phyloP scores from a whole-genome alignment of 768 basidiomycete genomes.

The Leccinum imitatum region DNA sequence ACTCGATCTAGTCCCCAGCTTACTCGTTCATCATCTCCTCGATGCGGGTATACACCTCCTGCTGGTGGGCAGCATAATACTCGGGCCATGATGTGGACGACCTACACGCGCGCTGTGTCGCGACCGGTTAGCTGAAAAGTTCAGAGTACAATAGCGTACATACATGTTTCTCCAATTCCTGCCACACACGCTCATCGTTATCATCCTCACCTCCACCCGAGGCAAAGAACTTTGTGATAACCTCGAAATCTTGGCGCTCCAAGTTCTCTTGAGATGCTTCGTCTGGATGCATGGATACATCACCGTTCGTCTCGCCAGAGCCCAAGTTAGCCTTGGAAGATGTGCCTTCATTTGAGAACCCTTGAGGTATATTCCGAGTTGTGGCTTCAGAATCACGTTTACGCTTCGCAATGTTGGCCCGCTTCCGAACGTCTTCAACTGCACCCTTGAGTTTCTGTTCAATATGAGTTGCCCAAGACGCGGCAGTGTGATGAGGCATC shows the following conservation, averaged over 20 bases:
- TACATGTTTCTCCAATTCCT: slow-evolving; percentile 47
- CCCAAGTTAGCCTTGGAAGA: slow-evolving; percentile 3
- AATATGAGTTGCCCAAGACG: slow-evolving; percentile 52
- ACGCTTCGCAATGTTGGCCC: slow-evolving; percentile 49
- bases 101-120: slow-evolving; percentile 38
- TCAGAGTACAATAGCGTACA: slow-evolving; percentile 11
- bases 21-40: slow-evolving; percentile 29
- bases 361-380: background rate
- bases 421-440: slow-evolving; percentile 50
- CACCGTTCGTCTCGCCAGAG: background rate
- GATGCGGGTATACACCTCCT: slow-evolving; percentile 43
- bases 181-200: slow-evolving; percentile 53
- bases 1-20: slow-evolving; percentile 9
- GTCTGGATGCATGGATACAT: background rate
- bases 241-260: slow-evolving; percentile 45
- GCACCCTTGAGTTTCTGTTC: slow-evolving; percentile 31
- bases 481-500: slow-evolving; percentile 58
- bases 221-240: slow-evolving; percentile 56
- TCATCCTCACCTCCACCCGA: slow-evolving; percentile 48
- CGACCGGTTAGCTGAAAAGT: slow-evolving; percentile 1
- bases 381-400: slow-evolving; percentile 31
- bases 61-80: slow-evolving; percentile 48
- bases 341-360: background rate
- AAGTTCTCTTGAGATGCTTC: slow-evolving; percentile 10
- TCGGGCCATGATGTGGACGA: slow-evolving; percentile 47